Conservation (phyloP, 208 protist species). For the Phytomonas serpens region DNA sequence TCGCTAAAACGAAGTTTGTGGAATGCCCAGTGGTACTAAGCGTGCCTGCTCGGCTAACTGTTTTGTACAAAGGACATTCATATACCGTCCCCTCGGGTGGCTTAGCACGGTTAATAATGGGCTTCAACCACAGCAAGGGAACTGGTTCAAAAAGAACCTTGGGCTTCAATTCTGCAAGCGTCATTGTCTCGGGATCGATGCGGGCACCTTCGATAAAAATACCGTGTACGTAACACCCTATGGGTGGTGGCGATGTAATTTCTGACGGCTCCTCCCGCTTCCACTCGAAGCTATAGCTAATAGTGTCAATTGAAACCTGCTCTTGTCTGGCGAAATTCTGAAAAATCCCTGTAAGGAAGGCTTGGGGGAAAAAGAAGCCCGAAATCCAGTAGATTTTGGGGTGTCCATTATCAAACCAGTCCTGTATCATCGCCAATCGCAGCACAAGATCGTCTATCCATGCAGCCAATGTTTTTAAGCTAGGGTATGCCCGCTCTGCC, state of each 20-base stretch:
- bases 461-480: slow-evolving; percentile 89
- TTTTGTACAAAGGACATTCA: slow-evolving; percentile 94
- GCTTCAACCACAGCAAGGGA: slow-evolving; percentile 92
- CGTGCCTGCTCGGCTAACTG: slow-evolving; percentile 90
- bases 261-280: slow-evolving; percentile 38
- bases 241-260: slow-evolving; percentile 43
- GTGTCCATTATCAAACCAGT: slow-evolving; percentile 92
- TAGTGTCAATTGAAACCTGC: slow-evolving; percentile 93
- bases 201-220: slow-evolving; percentile 94
- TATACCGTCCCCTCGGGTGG: slow-evolving; percentile 51
- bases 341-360: slow-evolving; percentile 91
- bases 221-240: slow-evolving; percentile 92
- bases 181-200: slow-evolving; percentile 27
- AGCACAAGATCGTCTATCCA: slow-evolving; percentile 93
- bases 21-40: slow-evolving; percentile 97
- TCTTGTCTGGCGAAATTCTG: slow-evolving; percentile 93
- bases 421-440: slow-evolving; percentile 89
- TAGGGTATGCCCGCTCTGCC: slow-evolving; percentile 90
- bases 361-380: slow-evolving; percentile 97
- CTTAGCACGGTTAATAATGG: slow-evolving; percentile 69
- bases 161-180: slow-evolving; percentile 83
- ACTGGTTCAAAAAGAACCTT: slow-evolving; percentile 92
- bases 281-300: slow-evolving; percentile 90
- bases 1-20: slow-evolving; percentile 96
- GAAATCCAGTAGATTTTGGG: slow-evolving; percentile 94